Base-by-base conservation (phyloP, 1,139 yeast species). In the Taphrina confusa region DNA sequence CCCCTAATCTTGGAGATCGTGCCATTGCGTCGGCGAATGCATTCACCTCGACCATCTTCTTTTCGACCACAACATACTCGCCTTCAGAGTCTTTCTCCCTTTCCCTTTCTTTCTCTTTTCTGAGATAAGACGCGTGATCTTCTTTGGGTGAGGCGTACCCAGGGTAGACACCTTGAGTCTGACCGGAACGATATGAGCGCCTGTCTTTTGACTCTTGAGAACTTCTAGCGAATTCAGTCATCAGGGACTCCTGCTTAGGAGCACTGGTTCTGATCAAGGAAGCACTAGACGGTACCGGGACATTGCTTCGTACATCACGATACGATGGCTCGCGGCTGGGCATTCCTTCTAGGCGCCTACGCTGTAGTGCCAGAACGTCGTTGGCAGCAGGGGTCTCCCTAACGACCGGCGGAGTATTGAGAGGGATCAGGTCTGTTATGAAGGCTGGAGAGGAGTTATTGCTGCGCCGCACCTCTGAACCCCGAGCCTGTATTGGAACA, bases 21-120 rank as follows among this genome's bases (percentile, higher is more conserved):
- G 54, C 61, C 16, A 52, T n/a, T 5, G 90, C 95, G 72, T 92
- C 97, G 8, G 97, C 97, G 61, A 92, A 77, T 1, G 96, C 94
- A 74, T 92, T 92, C 9, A 92, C 95, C 71, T 92, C 97, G 3
- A 92, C 97, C 0, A 94, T 89, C 58, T 95, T 80, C 72, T 90
- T 91, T 71, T 92, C 97, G 25, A 92, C 92, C 39, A 92, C 95
- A 47, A 92, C 97, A 68, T 92, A 92, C 68, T 90, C 97, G 65
- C 39, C 39, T 23, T 56, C 60, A 12, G 54, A 39, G 22, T 56
- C 60, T 20, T 30, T 40, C 23, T 47, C 52, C 27, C 14, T 40
- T 8, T 40, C 46, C 27, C 9, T 30, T 12, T 30, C 33, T n/a
- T 37, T 37, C 42, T 37, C 42, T n/a, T 18, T 37, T 12, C 42